These are phyloP conservation scores for Candida glucosophila DNA, from an alignment of 1,139 yeast species.

Conservation along the genomic window DNA sequence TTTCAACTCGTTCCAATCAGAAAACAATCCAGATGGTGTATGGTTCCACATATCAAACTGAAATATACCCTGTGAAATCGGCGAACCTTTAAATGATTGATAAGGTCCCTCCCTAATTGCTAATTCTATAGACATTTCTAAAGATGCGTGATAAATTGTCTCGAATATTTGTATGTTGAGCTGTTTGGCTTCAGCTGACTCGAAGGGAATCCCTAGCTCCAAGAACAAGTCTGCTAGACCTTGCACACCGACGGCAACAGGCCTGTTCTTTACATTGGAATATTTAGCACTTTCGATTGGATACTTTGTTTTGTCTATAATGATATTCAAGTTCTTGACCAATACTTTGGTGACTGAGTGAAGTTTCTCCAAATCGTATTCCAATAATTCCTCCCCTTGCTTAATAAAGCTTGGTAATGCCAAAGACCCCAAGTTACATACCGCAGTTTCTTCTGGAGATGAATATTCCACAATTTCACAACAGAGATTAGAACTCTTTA, in stretches of 20 bases:
- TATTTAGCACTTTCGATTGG: conserved; percentile 64
- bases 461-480: conserved; percentile 89
- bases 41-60: conserved; percentile 79
- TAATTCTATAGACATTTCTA: conserved; percentile 72
- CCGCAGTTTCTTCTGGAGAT: conserved; percentile 82
- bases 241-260: conserved; percentile 84
- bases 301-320: conserved; percentile 73
- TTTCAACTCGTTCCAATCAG: conserved; percentile 66
- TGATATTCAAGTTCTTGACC: conserved; percentile 62
- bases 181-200: conserved; percentile 59
- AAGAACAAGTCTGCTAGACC: conserved; percentile 85
- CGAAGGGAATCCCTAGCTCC: conserved; percentile 71
- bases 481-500: conserved; percentile 83
- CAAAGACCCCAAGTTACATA: conserved; percentile 81
- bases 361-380: conserved; percentile 61
- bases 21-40: conserved; percentile 62
- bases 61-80: conserved; percentile 69
- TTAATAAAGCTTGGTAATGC: conserved; percentile 48
- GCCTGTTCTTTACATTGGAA: conserved; percentile 73
- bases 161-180: conserved; percentile 78
- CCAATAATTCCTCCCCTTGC: conserved; percentile 26
- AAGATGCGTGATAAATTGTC: conserved; percentile 81
- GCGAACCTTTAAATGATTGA: conserved; percentile 65
- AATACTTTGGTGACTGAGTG: conserved; percentile 71
- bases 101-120: conserved; percentile 62